A percentile compares a stretch with the other conserved stretches of the same genome.
Conservation (phyloP, 768 basidiomycete species). For the Pulveroboletus ravenelii region DNA sequence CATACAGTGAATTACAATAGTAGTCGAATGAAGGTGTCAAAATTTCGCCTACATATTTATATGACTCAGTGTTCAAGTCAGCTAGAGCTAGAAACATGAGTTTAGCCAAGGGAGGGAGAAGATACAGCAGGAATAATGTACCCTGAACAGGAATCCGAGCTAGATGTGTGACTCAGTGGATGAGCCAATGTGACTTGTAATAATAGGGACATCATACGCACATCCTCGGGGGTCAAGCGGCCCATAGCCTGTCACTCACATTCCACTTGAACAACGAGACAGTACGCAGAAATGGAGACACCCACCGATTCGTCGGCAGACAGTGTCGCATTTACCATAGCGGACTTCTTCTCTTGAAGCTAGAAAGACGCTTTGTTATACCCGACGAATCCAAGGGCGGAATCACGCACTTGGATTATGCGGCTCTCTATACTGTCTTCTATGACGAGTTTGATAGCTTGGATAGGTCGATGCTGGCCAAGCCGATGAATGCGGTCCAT, state of each 20-base stretch:
- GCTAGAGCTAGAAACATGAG: conserved; percentile 15
- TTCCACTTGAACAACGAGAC: conserved; percentile 9
- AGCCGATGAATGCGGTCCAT: conserved; percentile 98
- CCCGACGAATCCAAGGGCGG: neutral
- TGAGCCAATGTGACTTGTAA: conserved; percentile 2
- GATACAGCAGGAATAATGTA: conserved; percentile 21
- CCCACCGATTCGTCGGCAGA: conserved; percentile 75
- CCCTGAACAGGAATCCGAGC: conserved; percentile 46
- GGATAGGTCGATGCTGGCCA: conserved; percentile 91
- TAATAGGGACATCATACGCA: conserved; percentile 29
- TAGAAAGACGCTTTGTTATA: conserved; percentile 21
- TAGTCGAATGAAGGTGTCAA: no score
- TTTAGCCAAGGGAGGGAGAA: neutral
- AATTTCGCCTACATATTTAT: neutral
- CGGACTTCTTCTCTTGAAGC: conserved; percentile 96
- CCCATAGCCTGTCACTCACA: conserved; percentile 72
- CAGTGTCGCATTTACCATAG: conserved; percentile 88
- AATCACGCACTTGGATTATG: conserved; percentile 70
- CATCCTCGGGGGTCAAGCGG: conserved; percentile 82
- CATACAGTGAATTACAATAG: neutral
- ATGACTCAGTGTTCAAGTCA: neutral
- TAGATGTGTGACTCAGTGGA: conserved; percentile 10
- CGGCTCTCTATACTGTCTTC: conserved; percentile 96
- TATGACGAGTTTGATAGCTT: conserved; percentile 89
- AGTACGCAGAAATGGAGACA: conserved; percentile 2